Conservation (phyloP, 331 rosid species). For the Ulmus americana region DNA sequence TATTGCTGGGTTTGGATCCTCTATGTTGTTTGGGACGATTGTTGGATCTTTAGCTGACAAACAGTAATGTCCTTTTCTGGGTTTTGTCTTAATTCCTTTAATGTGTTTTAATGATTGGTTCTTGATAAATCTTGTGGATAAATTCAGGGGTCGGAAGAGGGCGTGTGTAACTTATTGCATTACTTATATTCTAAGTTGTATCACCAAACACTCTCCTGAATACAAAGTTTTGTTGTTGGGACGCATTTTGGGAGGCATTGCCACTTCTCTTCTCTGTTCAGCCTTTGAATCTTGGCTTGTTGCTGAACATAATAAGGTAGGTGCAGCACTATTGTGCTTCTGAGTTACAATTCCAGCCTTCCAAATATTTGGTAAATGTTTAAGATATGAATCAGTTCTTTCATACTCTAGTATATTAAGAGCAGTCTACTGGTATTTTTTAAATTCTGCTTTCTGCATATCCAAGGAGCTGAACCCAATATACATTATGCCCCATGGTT, state of each 20-base stretch:
- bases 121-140: background rate
- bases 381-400: background rate
- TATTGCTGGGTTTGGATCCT: slow-evolving; percentile 37
- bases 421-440: background rate
- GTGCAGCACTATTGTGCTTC: background rate
- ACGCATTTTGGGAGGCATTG: slow-evolving; percentile 36
- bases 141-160: slow-evolving; percentile 39
- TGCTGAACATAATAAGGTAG: slow-evolving; percentile 38
- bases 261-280: slow-evolving; percentile 33
- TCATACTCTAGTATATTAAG: background rate
- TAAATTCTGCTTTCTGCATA: background rate
- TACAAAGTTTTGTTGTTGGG: slow-evolving; percentile 34
- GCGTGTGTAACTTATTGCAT: slow-evolving; percentile 34
- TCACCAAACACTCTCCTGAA: slow-evolving; percentile 33
- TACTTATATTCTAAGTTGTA: slow-evolving; percentile 31
- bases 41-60: slow-evolving; percentile 38
- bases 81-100: background rate
- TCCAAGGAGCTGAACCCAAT: background rate
- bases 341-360: background rate
- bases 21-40: slow-evolving; percentile 34
- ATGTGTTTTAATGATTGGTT: background rate
- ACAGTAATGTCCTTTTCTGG: slow-evolving; percentile 18
- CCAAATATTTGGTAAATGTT: background rate
- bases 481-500: background rate
- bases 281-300: slow-evolving; percentile 40